phyloP scores from a whole-genome alignment of 2,329 filamentous ascomycete genomes.

The Blastomyces silverae region DNA sequence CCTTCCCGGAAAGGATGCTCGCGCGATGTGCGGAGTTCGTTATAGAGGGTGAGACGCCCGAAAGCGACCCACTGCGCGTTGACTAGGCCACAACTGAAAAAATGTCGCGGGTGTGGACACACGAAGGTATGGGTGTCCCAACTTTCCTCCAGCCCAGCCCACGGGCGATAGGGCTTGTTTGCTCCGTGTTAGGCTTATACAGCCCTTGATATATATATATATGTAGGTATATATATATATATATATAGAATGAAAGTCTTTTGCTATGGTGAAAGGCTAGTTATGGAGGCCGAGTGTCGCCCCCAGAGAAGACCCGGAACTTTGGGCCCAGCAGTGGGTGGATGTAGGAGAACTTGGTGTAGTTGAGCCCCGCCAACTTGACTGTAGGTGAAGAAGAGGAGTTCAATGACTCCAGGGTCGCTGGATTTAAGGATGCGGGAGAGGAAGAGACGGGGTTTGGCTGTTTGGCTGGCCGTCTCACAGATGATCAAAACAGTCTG shows the following conservation, averaged over 20 bases:
- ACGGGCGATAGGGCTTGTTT: slow-evolving; percentile 36
- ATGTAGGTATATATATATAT: slow-evolving; percentile 11
- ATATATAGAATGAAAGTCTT: slow-evolving; percentile 34
- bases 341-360: slow-evolving; percentile 64
- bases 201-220: not conserved
- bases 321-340: slow-evolving; percentile 88
- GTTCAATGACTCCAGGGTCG: slow-evolving; percentile 40
- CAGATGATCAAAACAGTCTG: not conserved
- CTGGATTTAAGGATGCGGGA: slow-evolving; percentile 20
- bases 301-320: slow-evolving; percentile 91
- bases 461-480: not conserved
- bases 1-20: not conserved
- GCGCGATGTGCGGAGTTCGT: not conserved
- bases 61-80: slow-evolving; percentile 16
- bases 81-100: slow-evolving; percentile 18
- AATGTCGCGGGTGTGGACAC: slow-evolving; percentile 21
- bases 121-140: slow-evolving; percentile 22
- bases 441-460: not conserved
- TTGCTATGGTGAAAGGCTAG: slow-evolving; percentile 44
- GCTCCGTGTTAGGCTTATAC: slow-evolving; percentile 21
- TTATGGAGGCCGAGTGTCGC: slow-evolving; percentile 98
- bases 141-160: slow-evolving; percentile 40
- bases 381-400: slow-evolving; percentile 49
- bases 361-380: slow-evolving; percentile 89
- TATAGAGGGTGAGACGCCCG: slow-evolving; percentile 16